Base-by-base conservation (phyloP, 139 green algal genomes). In the Asterochloris sp. region DNA sequence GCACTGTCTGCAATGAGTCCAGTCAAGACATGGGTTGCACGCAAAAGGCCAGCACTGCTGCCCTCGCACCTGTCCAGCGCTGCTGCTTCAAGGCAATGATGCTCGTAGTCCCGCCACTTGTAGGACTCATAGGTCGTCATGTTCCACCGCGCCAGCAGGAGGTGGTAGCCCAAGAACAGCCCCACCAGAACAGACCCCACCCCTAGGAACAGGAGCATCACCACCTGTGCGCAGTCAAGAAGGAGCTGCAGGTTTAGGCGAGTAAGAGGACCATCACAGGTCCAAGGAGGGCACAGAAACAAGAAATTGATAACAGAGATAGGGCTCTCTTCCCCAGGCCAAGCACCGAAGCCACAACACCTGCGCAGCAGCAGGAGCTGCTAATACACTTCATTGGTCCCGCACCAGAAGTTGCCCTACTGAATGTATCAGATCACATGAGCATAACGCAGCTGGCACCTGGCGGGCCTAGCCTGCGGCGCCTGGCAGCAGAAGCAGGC, bases 91-190 rank as follows among this genome's bases (percentile, higher is more conserved):
- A 69, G 38, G 76, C 76, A 80, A 12, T 80, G 76, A 24, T 80
- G 60, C 61, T 80, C 69, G 26, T 80, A 80, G 21, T 80, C 76
- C 29, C 69, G 77, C 77, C 77, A 73, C 63, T 81, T 81, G 77
- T 74, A 81, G 63, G 77, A 77, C 76, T 87, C 83, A 76, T 87
- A 82, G 4, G 83, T 82, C 12, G 83, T 87, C 74, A 67, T 81
- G 69, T 73, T 73, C 11, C n/a, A 69, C 24, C 19, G 29, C 26
- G 84, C 74, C 54, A 87, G 79, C 26, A 62, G 76, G 29, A 80
- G 62, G 23, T 87, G 83, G 47, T 87, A 87, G 47, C 29, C 83
- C 66, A 84, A n/a, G 73, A 87, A 87, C 71, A 60, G 73, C 24
- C 26, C 78, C 81, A 87, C 71, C 47, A 85, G 61, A 54, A 84